Evolutionary conservation across 306 rosid species (phyloP).

Genomic region (Carpinus viminea): DNA sequence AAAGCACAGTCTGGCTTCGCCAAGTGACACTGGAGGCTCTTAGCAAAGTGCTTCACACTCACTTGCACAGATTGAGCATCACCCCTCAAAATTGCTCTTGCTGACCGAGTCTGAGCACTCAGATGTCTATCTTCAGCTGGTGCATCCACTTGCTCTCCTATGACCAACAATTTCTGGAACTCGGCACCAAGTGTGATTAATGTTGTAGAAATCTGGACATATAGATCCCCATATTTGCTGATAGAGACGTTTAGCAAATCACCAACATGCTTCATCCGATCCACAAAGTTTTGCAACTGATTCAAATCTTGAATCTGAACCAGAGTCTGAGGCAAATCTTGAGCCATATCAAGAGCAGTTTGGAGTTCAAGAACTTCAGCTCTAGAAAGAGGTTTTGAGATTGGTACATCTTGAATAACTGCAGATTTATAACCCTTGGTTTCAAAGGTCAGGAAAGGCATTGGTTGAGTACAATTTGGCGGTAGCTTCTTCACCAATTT

Average conservation of each 20-base stretch:
- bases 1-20: slow-evolving; percentile 96
- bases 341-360: slow-evolving; percentile 74
- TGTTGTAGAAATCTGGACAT: slow-evolving; percentile 76
- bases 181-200: slow-evolving; percentile 86
- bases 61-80: slow-evolving; percentile 89
- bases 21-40: slow-evolving; percentile 87
- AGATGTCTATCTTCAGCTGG: slow-evolving; percentile 72
- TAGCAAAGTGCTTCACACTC: slow-evolving; percentile 88
- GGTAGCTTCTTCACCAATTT: slow-evolving; percentile 83
- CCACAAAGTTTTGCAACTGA: slow-evolving; percentile 85
- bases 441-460: slow-evolving; percentile 86
- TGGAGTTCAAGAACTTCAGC: slow-evolving; percentile 79
- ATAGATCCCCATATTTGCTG: slow-evolving; percentile 80
- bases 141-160: slow-evolving; percentile 71
- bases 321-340: slow-evolving; percentile 85
- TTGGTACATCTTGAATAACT: slow-evolving; percentile 87
- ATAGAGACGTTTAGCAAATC: slow-evolving; percentile 73
- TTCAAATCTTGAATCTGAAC: slow-evolving; percentile 89
- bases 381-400: slow-evolving; percentile 75
- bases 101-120: slow-evolving; percentile 72
- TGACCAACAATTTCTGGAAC: slow-evolving; percentile 68
- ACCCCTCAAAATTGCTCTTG: slow-evolving; percentile 65
- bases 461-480: slow-evolving; percentile 54
- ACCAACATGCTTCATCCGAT: slow-evolving; percentile 84
- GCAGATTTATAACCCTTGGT: slow-evolving; percentile 80